Evolutionary conservation across 345 rosid species (phyloP), one percentile per base, ranked within the genome.

Genomic region (Hibiscus syriacus): DNA sequence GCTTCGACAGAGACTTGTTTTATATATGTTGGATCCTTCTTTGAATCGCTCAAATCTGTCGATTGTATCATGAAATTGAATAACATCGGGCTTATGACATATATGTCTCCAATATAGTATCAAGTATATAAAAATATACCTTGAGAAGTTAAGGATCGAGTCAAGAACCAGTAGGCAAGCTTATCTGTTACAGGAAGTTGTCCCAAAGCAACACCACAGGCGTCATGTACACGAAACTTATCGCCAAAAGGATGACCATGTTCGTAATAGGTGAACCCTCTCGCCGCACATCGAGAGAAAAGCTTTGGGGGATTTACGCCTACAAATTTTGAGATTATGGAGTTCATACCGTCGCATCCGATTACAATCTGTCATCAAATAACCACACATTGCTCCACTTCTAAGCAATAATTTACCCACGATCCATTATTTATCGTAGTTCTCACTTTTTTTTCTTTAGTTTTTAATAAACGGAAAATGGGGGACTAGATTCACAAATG

Each of bases 261-360:
- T n/a, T 87, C 83, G 55, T 80, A 81, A 13, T 62, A 43, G 0
- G 76, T 73, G 55, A 78, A 80, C 9, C 91, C 87, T 76, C 89
- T 73, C 16, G 76, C 78, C 2, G 84, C 77, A 30, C 71, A 70
- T 46, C 72, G 66, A 25, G 73, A 2, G 36, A 83, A 79, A 20
- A 71, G 57, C 50, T 74, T 81, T n/a, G 60, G 66, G 0, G 83
- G 77, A 8, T 55, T 60, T 70, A 84, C 61, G n/a, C 29, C 57
- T 5, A 88, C 68, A 46, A 70, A 84, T 22, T 83, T 75, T 14
- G 83, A 77, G 1, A 86, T 82, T 0, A 77, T 11, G 0, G 87
- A 86, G 39, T 84, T 75, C 7, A 76, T 78, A 30, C 94, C 89
- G 19, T 88, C 94, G 7, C 89, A 86, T 32, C 83, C 91, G 16